Evolutionary conservation across 2,329 filamentous ascomycete genomes (phyloP), one percentile per base, ranked within the genome.

Genomic region (Aspergillus ochraceoroseus): DNA sequence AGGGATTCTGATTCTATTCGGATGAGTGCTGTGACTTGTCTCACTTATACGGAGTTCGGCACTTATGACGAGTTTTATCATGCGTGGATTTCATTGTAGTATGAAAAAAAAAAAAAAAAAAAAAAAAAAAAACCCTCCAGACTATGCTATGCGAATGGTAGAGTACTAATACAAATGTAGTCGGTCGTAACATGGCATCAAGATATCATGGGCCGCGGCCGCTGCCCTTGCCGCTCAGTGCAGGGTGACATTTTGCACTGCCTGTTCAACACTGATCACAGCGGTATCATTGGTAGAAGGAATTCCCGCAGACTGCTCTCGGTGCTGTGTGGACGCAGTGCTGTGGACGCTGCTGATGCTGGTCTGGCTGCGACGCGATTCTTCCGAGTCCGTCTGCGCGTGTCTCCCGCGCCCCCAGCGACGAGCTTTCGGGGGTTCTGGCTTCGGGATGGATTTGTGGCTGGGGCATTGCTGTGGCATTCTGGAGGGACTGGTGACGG

Each of bases 361-460:
- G 40, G 30, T 22, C 40, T 48, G 26, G 44, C 44, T 26, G 32
- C 47, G 41, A 48, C 47, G 9, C 42, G 45, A 52, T 49, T 34
- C 53, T 19, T 51, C 56, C 2, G 55, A 53, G 38, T 60, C 51
- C 25, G 51, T 46, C 44, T 55, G 49, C 33, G 52, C 34, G 40
- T 59, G 50, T 41, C 55, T 55, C 32, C 54, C 43, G 32, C 62
- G 56, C 6, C 64, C 63, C 55, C 56, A 68, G 13, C 68, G 65
- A 18, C 68, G 63, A 4, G 67, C 60, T 43, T 62, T 67, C 7
- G 68, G 68, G 1, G 64, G 64, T 28, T 62, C 59, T 0, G 64
- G 64, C 35, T 62, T 64, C 18, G 58, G 62, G 1, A 55, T 58
- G 40, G 52, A 60, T 35, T 57, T 54, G 18, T 44, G 22, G 17